Evolutionary conservation across 495 filamentous ascomycete species (phyloP).

Genomic region (Aspergillus diversus): DNA sequence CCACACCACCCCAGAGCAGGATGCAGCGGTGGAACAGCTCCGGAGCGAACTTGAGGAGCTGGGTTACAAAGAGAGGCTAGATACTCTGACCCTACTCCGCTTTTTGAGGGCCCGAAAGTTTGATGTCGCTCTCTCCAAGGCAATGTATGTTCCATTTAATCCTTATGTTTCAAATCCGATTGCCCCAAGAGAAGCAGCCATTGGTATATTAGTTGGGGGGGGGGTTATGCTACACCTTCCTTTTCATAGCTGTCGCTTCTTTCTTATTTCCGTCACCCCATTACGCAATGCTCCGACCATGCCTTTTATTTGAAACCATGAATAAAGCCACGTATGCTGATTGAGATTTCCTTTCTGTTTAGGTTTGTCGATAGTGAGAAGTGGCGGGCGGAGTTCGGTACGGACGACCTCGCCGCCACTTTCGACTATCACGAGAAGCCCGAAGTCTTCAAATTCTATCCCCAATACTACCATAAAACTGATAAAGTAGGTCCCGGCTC

Average conservation of each 20-base stretch:
- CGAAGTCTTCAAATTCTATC: constrained; percentile 89
- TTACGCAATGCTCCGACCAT: too few species aligned
- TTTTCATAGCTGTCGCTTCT: not conserved
- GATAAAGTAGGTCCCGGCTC: constrained; percentile 70
- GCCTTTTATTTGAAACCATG: too few species aligned
- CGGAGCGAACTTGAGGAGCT: constrained; percentile 80
- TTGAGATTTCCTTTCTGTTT: constrained; percentile 5
- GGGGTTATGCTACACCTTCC: too few species aligned
- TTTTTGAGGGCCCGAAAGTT: constrained; percentile 96
- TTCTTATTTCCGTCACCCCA: not conserved
- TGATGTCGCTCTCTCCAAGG: constrained; percentile 78
- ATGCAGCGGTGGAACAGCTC: constrained; percentile 86
- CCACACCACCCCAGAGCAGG: constrained; percentile 82
- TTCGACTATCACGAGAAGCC: constrained; percentile 92
- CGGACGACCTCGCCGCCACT: constrained; percentile 78
- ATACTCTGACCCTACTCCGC: constrained; percentile 87
- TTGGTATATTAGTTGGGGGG: too few species aligned
- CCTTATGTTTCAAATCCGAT: not conserved
- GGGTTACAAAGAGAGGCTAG: constrained; percentile 82
- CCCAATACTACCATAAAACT: constrained; percentile 99
- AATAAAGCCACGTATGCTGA: not conserved
- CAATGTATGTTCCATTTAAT: constrained; percentile 67
- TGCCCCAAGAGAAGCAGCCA: not conserved
- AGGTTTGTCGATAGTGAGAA: constrained; percentile 93
- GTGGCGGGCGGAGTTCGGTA: constrained; percentile 85